phyloP scores from a whole-genome alignment of 2,329 filamentous ascomycete species.

The Diplodia corticola region DNA sequence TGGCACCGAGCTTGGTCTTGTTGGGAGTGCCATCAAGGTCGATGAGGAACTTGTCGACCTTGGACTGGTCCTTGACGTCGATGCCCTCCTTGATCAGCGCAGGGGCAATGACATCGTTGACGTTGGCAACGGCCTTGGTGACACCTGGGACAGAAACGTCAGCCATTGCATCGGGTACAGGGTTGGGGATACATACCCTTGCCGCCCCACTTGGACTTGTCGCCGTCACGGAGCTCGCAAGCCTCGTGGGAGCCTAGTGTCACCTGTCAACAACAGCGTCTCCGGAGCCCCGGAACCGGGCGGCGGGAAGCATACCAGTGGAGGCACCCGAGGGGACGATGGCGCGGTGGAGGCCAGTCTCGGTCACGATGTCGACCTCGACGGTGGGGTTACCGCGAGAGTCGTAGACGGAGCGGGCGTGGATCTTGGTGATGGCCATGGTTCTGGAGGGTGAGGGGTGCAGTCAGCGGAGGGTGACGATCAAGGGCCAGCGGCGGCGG shows the following conservation, averaged over 20 bases:
- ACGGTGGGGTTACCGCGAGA: slow-evolving; percentile 98
- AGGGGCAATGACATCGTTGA: slow-evolving; percentile 57
- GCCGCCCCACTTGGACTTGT: slow-evolving; percentile 55
- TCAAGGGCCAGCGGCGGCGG: not conserved
- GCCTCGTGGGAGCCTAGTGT: slow-evolving; percentile 50
- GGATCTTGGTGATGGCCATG: slow-evolving; percentile 69
- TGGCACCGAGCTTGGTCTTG: slow-evolving; percentile 61
- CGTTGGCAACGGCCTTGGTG: slow-evolving; percentile 56
- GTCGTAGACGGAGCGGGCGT: slow-evolving; percentile 85
- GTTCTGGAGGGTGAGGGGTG: slow-evolving; percentile 38
- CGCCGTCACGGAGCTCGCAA: slow-evolving; percentile 55
- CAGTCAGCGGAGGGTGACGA: slow-evolving; percentile 10
- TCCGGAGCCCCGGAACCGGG: slow-evolving; percentile 23
- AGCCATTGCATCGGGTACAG: not conserved
- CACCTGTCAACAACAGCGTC: slow-evolving; percentile 26
- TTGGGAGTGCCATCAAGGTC: slow-evolving; percentile 59
- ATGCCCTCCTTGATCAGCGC: slow-evolving; percentile 55
- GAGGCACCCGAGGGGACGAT: slow-evolving; percentile 97
- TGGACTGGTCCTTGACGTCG: slow-evolving; percentile 57
- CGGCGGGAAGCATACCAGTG: slow-evolving; percentile 63
- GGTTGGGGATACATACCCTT: slow-evolving; percentile 44
- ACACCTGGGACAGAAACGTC: slow-evolving; percentile 42
- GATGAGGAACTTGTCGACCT: slow-evolving; percentile 56
- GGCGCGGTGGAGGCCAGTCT: slow-evolving; percentile 94
- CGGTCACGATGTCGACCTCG: slow-evolving; percentile 95